phyloP scores from a whole-genome alignment of 495 filamentous ascomycete genomes.

The Acidomyces sp. region DNA sequence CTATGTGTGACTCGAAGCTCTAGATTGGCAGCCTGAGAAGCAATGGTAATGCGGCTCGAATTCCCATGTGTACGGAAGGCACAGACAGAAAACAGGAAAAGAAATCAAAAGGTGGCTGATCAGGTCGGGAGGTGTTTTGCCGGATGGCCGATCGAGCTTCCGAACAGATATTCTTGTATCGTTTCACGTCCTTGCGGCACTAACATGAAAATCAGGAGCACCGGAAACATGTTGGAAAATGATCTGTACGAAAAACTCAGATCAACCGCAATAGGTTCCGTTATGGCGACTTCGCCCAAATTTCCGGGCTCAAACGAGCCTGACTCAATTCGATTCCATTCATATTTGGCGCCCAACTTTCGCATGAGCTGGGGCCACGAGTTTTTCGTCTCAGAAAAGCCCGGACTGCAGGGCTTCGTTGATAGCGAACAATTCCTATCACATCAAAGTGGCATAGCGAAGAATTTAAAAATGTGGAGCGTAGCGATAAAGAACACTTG shows the following conservation, averaged over 20 bases:
- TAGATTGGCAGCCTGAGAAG: no score
- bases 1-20: no score
- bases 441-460: constrained; percentile 9
- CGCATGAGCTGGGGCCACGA: constrained; percentile 17
- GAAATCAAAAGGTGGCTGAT: no score
- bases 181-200: no score
- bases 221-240: constrained; percentile 5
- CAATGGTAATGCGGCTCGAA: no score
- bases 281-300: constrained; percentile 8
- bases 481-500: constrained; percentile 9
- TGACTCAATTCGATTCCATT: constrained; percentile 3
- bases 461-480: constrained; percentile 12
- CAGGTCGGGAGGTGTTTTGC: no score
- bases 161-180: no score
- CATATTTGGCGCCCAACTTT: constrained; percentile 2
- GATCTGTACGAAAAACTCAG: constrained; percentile 9
- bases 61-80: no score
- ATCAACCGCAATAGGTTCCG: constrained; percentile 5
- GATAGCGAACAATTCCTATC: constrained; percentile 11
- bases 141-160: no score
- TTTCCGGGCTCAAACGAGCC: constrained; percentile 9
- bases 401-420: constrained; percentile 2
- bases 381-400: constrained; percentile 11
- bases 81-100: no score
- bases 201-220: no score